Evolutionary conservation across 2,329 filamentous ascomycete genomes (phyloP), one percentile per base, ranked within the genome.

Genomic region (Nemania diffusa): DNA sequence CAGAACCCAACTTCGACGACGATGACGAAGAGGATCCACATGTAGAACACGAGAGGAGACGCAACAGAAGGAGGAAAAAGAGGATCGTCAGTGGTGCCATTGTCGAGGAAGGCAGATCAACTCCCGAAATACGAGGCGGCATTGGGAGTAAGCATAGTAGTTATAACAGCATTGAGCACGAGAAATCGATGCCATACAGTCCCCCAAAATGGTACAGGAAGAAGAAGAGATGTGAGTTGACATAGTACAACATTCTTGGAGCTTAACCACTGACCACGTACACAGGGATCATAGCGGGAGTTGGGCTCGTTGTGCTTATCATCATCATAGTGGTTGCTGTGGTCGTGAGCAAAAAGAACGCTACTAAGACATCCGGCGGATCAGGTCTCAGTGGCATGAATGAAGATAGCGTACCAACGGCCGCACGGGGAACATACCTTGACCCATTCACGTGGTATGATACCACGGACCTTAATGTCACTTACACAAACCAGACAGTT

Each of bases 391-490:
- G 83, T 68, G 83, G 83, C 26, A 82, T 88, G 61, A 84, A 85
- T 59, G 82, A 84, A 27, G 81, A 82, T 70, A 85, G 84, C 64
- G 87, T 92, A 57, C 92, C 92, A 66, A 80, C 82, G 64, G 84
- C 84, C 68, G 94, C 88, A 74, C 89, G 88, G 78, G 93, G 90
- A 15, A 92, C 91, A 1, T 90, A 92, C 69, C 84, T 97, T 22
- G 94, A 99, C 76, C 96, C 96, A 0, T 97, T 93, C 78, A 90
- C 91, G 1, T 99, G 96, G 96, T 91, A 92, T 72, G 91, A 97
- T 73, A 97, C 94, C 0, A 87, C 85, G 0, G 93, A 94, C 75
- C 97, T 98, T 83, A 99, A 99, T 77, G 87, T 95, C 68, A 98
- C 96, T 0, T 99, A 97, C 78, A 99, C 96, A 0, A 88, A 91